Conservation (phyloP, 306 rosid genomes). For the Acacia melanoxylon region DNA sequence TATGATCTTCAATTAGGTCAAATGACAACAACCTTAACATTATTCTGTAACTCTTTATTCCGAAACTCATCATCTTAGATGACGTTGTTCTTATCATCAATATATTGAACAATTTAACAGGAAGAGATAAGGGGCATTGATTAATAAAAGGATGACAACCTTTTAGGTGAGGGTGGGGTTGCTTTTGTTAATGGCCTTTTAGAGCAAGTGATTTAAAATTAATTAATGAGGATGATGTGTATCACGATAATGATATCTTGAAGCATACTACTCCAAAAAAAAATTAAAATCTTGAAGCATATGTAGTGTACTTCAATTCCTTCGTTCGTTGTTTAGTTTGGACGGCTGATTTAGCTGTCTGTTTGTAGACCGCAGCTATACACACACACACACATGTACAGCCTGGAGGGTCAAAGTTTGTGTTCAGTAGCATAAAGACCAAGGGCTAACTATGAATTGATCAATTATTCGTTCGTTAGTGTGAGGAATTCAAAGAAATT, state of each 20-base stretch:
- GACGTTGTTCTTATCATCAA: not conserved
- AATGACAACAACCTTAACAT: too few relatives aligned
- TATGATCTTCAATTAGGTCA: too few relatives aligned
- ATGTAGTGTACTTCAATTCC: not conserved
- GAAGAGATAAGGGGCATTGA: not conserved
- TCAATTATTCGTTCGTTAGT: too few relatives aligned
- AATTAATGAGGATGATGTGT: not conserved
- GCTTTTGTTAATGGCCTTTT: not conserved
- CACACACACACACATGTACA: not conserved
- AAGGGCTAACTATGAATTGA: not conserved
- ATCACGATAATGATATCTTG: not conserved
- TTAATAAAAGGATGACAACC: not conserved
- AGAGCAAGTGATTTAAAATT: not conserved
- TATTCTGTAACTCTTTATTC: too few relatives aligned
- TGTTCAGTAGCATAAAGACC: not conserved
- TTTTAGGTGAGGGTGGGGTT: not conserved
- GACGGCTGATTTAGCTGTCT: not conserved
- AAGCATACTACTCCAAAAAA: not conserved
- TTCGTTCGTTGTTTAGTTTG: not conserved
- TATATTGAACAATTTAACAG: not conserved
- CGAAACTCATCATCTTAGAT: too few relatives aligned
- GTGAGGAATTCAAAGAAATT: not conserved
- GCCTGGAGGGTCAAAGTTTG: not conserved
- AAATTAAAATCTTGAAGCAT: not conserved
- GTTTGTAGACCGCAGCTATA: too few relatives aligned